These are phyloP conservation scores for Termitomyces sp. DNA, from an alignment of 768 basidiomycete species.

Conservation along the genomic window DNA sequence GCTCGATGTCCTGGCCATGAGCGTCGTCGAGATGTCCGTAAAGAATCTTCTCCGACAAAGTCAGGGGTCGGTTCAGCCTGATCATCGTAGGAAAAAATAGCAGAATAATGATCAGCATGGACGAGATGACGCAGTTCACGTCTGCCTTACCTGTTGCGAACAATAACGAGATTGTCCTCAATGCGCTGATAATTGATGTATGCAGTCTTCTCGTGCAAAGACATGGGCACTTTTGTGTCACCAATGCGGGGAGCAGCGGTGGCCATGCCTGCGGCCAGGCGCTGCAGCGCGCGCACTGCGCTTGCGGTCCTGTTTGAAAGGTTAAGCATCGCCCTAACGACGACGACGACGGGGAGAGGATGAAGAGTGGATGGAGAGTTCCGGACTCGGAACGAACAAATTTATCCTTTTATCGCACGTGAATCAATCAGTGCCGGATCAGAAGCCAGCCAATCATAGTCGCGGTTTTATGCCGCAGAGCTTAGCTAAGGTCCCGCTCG, in stretches of 20 bases:
- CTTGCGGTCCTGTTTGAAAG: slow-evolving; percentile 48
- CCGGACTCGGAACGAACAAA: slow-evolving; percentile 31
- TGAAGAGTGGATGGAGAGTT: slow-evolving; percentile 24
- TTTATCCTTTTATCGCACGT: slow-evolving; percentile 36
- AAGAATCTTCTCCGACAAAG: slow-evolving; percentile 93
- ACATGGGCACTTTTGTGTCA: slow-evolving; percentile 88
- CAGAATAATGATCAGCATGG: not conserved
- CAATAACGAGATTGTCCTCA: slow-evolving; percentile 91
- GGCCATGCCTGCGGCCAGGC: slow-evolving; percentile 68
- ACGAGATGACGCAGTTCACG: not conserved
- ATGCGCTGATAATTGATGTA: slow-evolving; percentile 97
- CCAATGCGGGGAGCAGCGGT: slow-evolving; percentile 78
- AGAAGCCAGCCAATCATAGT: slow-evolving; percentile 27
- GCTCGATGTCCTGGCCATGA: slow-evolving; percentile 82
- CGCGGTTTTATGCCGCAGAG: slow-evolving; percentile 15
- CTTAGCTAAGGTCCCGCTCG: slow-evolving; percentile 7
- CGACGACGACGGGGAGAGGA: slow-evolving; percentile 21
- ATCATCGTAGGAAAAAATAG: not conserved
- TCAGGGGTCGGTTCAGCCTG: slow-evolving; percentile 86
- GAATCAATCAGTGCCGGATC: slow-evolving; percentile 21
- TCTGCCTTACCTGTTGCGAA: slow-evolving; percentile 65
- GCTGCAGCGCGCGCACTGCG: slow-evolving; percentile 48
- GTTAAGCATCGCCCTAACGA: slow-evolving; percentile 56
- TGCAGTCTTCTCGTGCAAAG: slow-evolving; percentile 72
- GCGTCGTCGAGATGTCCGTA: slow-evolving; percentile 98